Evolutionary conservation across 1,139 yeast species (phyloP), one percentile per base, ranked within the genome.

Genomic region (Suzukiozyma palmioleophila): DNA sequence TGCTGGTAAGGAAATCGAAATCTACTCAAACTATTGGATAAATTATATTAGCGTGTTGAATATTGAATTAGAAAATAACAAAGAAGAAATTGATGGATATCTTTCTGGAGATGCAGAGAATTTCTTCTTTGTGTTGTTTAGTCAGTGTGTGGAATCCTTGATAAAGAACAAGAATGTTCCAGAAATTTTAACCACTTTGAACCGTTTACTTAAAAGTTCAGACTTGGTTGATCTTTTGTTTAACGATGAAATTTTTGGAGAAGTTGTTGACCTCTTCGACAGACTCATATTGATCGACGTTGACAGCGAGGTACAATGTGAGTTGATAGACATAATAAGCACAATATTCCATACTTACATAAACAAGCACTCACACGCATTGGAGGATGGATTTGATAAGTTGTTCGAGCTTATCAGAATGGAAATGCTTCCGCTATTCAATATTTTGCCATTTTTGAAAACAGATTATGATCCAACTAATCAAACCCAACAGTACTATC

Each of bases 61-160:
- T 16, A 69, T 81, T 9, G 72, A 84, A 36, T 66, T 84, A 38
- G 81, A 81, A 40, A 66, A 66, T 26, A 73, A 82, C 46, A 66
- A 69, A 11, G 49, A 60, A 3, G 59, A 67, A 38, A 66, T 80
- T 36, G 63, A 59, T 48, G 62, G 46, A 45, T 77, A 51, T 49
- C 35, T 48, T 15, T 73, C 62, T n/a, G 78, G 74, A 10, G 95
- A 87, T 49, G 72, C 82, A 0, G 77, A 79, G 3, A 83, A 86
- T 39, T 86, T 89, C 50, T 82, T 85, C 60, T 86, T 86, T 56
- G 84, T 89, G 22, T 60, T 90, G 36, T 86, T 85, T 62, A 87
- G 96, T 30, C 85, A 87, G 49, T 87, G 96, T 56, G 73, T 88
- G 40, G 96, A 87, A 52, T 77, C 85, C 0, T 67, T 88, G 45